A percentile compares a stretch with the other conserved stretches of the same genome.
Conservation (phyloP, 805 yeast genomes). For the Tetrapisispora pingtungensis region DNA sequence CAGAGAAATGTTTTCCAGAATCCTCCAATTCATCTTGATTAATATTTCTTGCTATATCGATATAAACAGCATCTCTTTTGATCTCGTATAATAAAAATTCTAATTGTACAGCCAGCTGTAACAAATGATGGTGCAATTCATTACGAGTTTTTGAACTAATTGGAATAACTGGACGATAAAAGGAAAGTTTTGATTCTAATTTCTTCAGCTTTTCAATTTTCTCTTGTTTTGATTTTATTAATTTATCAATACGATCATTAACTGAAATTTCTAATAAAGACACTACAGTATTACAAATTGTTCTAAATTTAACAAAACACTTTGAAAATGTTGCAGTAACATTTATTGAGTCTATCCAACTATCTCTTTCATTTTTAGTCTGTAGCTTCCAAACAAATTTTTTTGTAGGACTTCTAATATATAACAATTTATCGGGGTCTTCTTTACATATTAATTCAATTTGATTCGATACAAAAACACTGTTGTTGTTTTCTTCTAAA, state of each 20-base stretch:
- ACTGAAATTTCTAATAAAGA: conserved; percentile 20
- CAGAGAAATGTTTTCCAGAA: background rate
- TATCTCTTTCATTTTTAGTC: conserved; percentile 37
- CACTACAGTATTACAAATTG: conserved; percentile 24
- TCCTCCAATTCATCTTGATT: background rate
- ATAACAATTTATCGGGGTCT: conserved; percentile 26
- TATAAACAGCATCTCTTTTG: conserved; percentile 35
- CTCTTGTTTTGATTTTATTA: conserved; percentile 28
- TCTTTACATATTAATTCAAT: conserved; percentile 1
- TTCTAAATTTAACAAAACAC: conserved; percentile 15
- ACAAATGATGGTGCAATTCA: conserved; percentile 34
- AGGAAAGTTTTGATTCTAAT: conserved; percentile 29
- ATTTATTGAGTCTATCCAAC: conserved; percentile 45
- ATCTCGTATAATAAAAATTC: conserved; percentile 51
- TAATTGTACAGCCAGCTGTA: conserved; percentile 40
- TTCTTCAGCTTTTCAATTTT: conserved; percentile 32
- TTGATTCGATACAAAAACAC: background rate
- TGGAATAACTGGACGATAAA: conserved; percentile 43
- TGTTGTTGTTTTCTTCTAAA: background rate
- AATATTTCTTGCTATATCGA: conserved; percentile 22
- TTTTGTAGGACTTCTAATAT: conserved; percentile 34
- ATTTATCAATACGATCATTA: conserved; percentile 29
- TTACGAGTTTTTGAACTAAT: conserved; percentile 45
- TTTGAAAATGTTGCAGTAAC: conserved; percentile 19
- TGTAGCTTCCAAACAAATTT: conserved; percentile 35